Base-by-base conservation (phyloP, 441 rosid genomes). In the Bruguiera hainesii region DNA sequence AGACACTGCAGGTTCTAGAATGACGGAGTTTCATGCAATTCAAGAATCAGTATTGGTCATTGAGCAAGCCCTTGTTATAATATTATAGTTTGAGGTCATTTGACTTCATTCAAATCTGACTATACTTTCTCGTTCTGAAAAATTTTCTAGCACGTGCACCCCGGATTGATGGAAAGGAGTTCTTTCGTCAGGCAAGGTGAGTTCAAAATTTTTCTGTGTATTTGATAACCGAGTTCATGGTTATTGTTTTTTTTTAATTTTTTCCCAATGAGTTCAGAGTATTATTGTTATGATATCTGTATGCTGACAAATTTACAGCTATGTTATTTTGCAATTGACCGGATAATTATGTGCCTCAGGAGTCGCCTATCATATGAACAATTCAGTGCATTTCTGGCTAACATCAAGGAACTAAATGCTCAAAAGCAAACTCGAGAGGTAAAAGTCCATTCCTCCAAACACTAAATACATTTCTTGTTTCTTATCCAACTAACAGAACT, bases 161-260 rank as follows among this genome's bases (percentile, higher is more conserved):
- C 28, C 85, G 93, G 65, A 82, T 91, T 71, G 98, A 91, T 81
- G 98, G 97, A 61, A 89, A 89, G 80, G 97, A 94, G 83, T 89
- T 94, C 86, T 89, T 91, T 80, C 86, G 96, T 71, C 98, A 89
- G 73, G 97, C 98, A 53, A 89, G 98, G 97, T 87, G 80, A 60
- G 65, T 52, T 78, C 52, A 56, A 69, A 67, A 2, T 35, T 69
- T 30, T 29, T 53, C 2, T 10, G 5, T 7, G 0, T 5, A 53
- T 53, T 53, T 53, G 23, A 53, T 53, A 21, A 11, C 2, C 6
- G 6, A 25, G 15, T 10, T 42, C 16, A 13, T 13, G 48, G 18
- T 0, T 10, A 10, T 37, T 37, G 13, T 42, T 13, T 42, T 13
- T 11, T 42, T 42, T 23, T 23, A 21, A 21, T 23, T 23, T 42